These are phyloP conservation scores for Zoysia japonica DNA, from an alignment of 176 grass and related monocot species.

Conservation along the genomic window DNA sequence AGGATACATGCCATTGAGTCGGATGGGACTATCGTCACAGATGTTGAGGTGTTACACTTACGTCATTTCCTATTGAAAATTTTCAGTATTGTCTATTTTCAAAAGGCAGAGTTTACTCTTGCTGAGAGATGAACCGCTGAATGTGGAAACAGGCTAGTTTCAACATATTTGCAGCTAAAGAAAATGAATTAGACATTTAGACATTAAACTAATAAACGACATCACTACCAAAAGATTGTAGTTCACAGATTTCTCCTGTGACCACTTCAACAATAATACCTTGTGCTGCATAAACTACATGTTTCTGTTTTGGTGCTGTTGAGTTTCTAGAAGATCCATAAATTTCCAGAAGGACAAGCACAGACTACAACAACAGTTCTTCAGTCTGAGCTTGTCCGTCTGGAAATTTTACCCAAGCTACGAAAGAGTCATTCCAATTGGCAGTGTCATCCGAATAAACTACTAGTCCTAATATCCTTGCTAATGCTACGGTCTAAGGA, in stretches of 20 bases:
- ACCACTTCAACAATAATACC: not conserved
- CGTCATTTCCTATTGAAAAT: slow-evolving; percentile 12
- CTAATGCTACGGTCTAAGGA: no score
- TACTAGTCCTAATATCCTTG: no score
- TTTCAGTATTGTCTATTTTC: not conserved
- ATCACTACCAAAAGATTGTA: not conserved
- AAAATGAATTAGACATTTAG: slow-evolving; percentile 6
- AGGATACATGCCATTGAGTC: slow-evolving; percentile 93
- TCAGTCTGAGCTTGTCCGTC: not conserved
- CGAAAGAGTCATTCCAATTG: not conserved
- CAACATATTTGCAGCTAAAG: slow-evolving; percentile 22
- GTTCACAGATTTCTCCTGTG: slow-evolving; percentile 2
- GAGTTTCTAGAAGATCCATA: not conserved
- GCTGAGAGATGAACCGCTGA: slow-evolving; percentile 6
- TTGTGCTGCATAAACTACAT: not conserved
- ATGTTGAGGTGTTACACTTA: slow-evolving; percentile 68
- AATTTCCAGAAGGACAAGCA: not conserved
- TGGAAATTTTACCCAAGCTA: slow-evolving; percentile 1
- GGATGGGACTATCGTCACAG: slow-evolving; percentile 70
- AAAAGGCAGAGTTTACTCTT: slow-evolving; percentile 7
- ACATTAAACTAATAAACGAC: not conserved
- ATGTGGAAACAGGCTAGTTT: not conserved
- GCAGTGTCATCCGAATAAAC: not conserved
- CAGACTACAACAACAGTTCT: not conserved
- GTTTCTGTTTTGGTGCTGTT: not conserved